Conservation (phyloP, 2,329 filamentous ascomycete genomes). For the Pseudogymnoascus pannorum region DNA sequence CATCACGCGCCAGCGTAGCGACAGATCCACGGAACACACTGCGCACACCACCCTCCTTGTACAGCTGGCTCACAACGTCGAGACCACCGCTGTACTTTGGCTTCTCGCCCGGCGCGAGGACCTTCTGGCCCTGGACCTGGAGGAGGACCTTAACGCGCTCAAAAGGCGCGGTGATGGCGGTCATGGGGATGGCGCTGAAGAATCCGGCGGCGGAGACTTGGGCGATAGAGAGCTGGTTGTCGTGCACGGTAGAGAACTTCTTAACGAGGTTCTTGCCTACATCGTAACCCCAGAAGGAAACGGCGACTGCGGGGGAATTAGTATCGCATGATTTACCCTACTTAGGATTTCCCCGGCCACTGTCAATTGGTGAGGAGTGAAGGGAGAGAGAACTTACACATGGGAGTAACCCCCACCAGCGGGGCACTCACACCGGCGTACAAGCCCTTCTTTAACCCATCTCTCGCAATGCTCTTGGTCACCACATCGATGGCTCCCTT, state of each 20-base stretch:
- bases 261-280: conserved; percentile 85
- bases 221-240: conserved; percentile 68
- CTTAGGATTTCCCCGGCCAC: not conserved
- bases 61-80: conserved; percentile 90
- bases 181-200: conserved; percentile 97
- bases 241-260: conserved; percentile 51
- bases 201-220: conserved; percentile 91
- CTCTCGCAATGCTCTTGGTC: conserved; percentile 75
- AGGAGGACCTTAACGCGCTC: conserved; percentile 98
- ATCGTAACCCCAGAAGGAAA: conserved; percentile 83
- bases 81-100: conserved; percentile 80
- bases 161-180: conserved; percentile 94
- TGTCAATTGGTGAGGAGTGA: not conserved
- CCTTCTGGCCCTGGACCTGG: conserved; percentile 91
- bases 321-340: not conserved
- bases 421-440: conserved; percentile 98
- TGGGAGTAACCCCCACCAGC: conserved; percentile 90
- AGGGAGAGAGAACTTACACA: conserved; percentile 64
- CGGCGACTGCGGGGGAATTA: conserved; percentile 47
- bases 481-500: conserved; percentile 86
- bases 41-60: conserved; percentile 80
- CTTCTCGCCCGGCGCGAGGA: conserved; percentile 79
- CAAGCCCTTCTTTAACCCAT: conserved; percentile 72
- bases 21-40: conserved; percentile 86
- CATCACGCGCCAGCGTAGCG: conserved; percentile 90